Evolutionary conservation across 768 basidiomycete species (phyloP).

Genomic region (Pulveroboletus sp.): DNA sequence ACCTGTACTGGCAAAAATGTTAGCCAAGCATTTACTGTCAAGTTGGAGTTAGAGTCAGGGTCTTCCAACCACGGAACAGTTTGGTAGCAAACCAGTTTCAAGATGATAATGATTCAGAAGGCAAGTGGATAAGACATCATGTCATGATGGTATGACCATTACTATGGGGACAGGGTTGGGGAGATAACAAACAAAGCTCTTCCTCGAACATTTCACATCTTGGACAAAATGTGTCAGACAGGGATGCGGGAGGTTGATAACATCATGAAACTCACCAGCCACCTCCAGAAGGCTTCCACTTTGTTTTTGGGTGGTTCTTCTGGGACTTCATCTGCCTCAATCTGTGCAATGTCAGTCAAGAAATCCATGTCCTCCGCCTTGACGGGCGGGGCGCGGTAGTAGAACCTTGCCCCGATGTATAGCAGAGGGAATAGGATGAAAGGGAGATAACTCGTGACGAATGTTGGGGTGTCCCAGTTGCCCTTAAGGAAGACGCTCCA

Average conservation of each 20-base stretch:
- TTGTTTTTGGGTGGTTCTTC: slow-evolving; percentile 69
- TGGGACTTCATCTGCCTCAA: slow-evolving; percentile 67
- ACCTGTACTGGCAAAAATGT: too few species aligned
- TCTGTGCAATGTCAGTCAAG: slow-evolving; percentile 59
- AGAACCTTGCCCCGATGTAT: slow-evolving; percentile 57
- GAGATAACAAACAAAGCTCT: not conserved
- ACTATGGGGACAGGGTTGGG: not conserved
- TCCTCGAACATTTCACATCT: slow-evolving; percentile 18
- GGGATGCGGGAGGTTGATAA: not conserved
- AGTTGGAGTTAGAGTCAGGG: too few species aligned
- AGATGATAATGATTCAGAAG: not conserved
- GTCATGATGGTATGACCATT: slow-evolving; percentile 4
- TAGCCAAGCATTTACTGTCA: too few species aligned
- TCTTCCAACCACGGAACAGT: too few species aligned
- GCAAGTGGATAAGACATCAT: not conserved
- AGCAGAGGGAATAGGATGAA: slow-evolving; percentile 69
- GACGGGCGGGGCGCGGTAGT: slow-evolving; percentile 25
- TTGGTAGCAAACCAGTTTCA: too few species aligned
- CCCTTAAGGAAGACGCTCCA: slow-evolving; percentile 50
- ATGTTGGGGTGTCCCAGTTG: slow-evolving; percentile 56
- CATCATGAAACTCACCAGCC: slow-evolving; percentile 54
- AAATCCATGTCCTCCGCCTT: slow-evolving; percentile 79
- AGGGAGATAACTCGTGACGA: slow-evolving; percentile 83
- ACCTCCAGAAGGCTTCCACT: slow-evolving; percentile 68
- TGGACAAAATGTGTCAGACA: slow-evolving; percentile 3